phyloP scores from a whole-genome alignment of 768 basidiomycete species.

The Mrakia frigida region DNA sequence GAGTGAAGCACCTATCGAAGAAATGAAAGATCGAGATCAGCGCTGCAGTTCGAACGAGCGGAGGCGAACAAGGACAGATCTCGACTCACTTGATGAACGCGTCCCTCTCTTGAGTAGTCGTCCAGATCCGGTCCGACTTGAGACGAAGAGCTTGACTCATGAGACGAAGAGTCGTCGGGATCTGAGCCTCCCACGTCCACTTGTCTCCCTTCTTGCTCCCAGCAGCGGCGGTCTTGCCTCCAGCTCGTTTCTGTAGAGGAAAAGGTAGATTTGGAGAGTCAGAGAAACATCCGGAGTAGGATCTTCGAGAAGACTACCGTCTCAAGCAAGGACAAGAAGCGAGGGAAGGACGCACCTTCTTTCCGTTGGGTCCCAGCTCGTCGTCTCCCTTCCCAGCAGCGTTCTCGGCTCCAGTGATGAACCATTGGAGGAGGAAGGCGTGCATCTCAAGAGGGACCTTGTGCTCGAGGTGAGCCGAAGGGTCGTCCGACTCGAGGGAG shows the following conservation, averaged over 20 bases:
- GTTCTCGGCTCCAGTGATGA: constrained; percentile 72
- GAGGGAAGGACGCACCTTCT: constrained; percentile 18
- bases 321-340: not conserved
- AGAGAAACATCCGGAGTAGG: too few relatives aligned
- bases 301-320: not conserved
- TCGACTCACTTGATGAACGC: constrained; percentile 69
- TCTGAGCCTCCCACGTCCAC: constrained; percentile 76
- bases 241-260: not conserved
- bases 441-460: constrained; percentile 80
- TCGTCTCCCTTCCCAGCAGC: constrained; percentile 53
- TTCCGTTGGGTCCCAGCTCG: constrained; percentile 10
- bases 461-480: constrained; percentile 62
- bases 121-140: constrained; percentile 78
- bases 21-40: not conserved
- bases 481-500: constrained; percentile 61
- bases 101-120: constrained; percentile 77
- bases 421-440: constrained; percentile 88
- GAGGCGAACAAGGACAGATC: not conserved
- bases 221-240: constrained; percentile 45
- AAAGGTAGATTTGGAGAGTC: too few relatives aligned
- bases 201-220: constrained; percentile 38
- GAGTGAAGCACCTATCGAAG: constrained; percentile 68
- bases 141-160: constrained; percentile 67
- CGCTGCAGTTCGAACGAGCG: too few relatives aligned
- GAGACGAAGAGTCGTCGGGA: constrained; percentile 62